Evolutionary conservation across 352 stramenopile species (phyloP), one percentile per base, ranked within the genome.

Genomic region (Globisporangium yorkense): DNA sequence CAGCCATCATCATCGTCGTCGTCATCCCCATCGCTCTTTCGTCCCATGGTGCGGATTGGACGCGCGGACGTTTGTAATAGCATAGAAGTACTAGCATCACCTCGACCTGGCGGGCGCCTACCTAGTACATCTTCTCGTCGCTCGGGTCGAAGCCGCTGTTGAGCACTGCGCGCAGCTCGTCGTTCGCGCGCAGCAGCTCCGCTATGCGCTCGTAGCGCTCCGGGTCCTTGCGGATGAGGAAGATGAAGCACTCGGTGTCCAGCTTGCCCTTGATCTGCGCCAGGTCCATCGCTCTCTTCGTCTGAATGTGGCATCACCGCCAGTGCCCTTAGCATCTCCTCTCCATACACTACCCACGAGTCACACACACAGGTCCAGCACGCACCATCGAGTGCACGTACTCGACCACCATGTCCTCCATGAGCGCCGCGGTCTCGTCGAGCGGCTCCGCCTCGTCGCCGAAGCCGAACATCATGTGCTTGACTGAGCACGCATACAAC

Each of bases 401-500:
- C 49, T 95, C 86, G 33, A 91, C 77, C 43, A 89, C 79, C 9
- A 95, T 68, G 45, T 95, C 86, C 64, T 95, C 82, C 84, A 95
- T 95, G 44, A 93, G 71, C 59, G 88, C 71, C 1, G 77, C 77
- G 5, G 78, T 85, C 65, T 92, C 86, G n/a, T 78, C 71, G 37
- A 90, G 57, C 9, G 86, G 78, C 48, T 91, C 78, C 2, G 61
- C 57, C 49, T 87, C 81, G 49, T 95, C 86, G 0, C 86, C 86
- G 63, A 95, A 95, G 24, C 86, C 86, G 55, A 93, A 92, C 64
- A 95, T 87, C 86, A 95, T 95, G 59, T 93, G 80, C 51, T 94
- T 95, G 64, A 95, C 86, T 95, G 51, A 20, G 31, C 12, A 53
- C 3, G 37, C 46, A 54, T 3, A 31, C n/a, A 57, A 49, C 43